Evolutionary conservation across 352 stramenopile genomes (phyloP).

Genomic region (Phytophthora tubulina): DNA sequence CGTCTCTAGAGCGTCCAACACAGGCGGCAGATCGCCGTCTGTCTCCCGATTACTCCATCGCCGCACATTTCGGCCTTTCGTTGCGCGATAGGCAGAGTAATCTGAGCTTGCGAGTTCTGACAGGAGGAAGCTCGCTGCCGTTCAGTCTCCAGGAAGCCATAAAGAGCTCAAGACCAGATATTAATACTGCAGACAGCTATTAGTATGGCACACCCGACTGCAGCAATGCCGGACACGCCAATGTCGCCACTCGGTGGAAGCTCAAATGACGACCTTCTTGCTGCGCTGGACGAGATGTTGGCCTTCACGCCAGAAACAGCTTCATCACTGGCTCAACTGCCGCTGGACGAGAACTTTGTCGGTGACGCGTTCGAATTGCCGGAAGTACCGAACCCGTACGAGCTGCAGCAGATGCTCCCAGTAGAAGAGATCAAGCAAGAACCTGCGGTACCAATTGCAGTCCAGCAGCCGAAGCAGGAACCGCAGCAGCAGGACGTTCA

Average conservation of each 20-base stretch:
- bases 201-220: slow-evolving; percentile 9
- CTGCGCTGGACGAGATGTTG: slow-evolving; percentile 41
- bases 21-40: slow-evolving; percentile 14
- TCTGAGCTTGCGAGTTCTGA: not conserved
- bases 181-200: not conserved
- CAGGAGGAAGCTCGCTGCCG: not conserved
- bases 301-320: slow-evolving; percentile 25
- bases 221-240: slow-evolving; percentile 1
- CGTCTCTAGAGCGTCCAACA: slow-evolving; percentile 7
- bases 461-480: not conserved
- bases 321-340: not conserved
- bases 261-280: slow-evolving; percentile 36
- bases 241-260: slow-evolving; percentile 31
- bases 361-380: slow-evolving; percentile 28
- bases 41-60: slow-evolving; percentile 27
- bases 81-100: slow-evolving; percentile 27
- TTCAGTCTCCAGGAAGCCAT: slow-evolving; percentile 19
- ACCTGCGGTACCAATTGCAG: not conserved
- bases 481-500: not conserved
- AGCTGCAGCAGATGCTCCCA: slow-evolving; percentile 5
- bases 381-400: slow-evolving; percentile 35
- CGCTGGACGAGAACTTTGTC: slow-evolving; percentile 23
- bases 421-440: slow-evolving; percentile 5
- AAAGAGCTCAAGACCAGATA: not conserved
- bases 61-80: not conserved